Evolutionary conservation across 176 grass and related monocot species (phyloP).

Genomic region (Hyparrhenia diplandra): DNA sequence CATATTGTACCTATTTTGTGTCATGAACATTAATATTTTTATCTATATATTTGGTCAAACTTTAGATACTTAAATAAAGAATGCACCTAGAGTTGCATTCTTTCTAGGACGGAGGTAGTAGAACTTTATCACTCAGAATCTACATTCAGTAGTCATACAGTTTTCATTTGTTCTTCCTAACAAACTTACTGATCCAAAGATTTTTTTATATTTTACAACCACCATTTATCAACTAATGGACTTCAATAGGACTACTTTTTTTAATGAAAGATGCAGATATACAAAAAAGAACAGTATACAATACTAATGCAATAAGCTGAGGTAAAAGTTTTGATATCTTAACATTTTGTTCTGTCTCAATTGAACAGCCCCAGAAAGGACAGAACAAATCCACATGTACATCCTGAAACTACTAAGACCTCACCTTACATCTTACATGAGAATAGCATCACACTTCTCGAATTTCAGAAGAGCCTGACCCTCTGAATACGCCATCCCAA

Average conservation of each 20-base stretch:
- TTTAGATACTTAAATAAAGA: background rate
- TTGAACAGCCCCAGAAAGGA: background rate
- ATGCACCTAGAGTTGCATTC: background rate
- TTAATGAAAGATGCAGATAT: background rate
- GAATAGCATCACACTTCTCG: slow-evolving; percentile 52
- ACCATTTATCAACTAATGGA: background rate
- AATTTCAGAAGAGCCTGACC: slow-evolving; percentile 52
- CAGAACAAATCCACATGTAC: background rate
- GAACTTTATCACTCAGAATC: slow-evolving; percentile 1
- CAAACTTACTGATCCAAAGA: background rate
- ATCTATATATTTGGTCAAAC: background rate
- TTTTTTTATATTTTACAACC: background rate
- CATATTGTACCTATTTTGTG: background rate
- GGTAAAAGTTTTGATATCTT: background rate
- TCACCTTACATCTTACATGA: slow-evolving; percentile 64
- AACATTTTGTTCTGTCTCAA: background rate
- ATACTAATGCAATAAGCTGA: background rate
- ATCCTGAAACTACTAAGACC: slow-evolving; percentile 13
- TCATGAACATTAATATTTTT: background rate
- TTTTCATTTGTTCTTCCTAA: background rate
- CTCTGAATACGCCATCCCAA: slow-evolving; percentile 76
- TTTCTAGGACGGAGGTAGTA: background rate
- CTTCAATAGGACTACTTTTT: background rate
- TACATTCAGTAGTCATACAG: background rate
- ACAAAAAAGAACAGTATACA: background rate